Base-by-base conservation (phyloP, 2,329 filamentous ascomycete genomes). In the Metarhizium rileyi region DNA sequence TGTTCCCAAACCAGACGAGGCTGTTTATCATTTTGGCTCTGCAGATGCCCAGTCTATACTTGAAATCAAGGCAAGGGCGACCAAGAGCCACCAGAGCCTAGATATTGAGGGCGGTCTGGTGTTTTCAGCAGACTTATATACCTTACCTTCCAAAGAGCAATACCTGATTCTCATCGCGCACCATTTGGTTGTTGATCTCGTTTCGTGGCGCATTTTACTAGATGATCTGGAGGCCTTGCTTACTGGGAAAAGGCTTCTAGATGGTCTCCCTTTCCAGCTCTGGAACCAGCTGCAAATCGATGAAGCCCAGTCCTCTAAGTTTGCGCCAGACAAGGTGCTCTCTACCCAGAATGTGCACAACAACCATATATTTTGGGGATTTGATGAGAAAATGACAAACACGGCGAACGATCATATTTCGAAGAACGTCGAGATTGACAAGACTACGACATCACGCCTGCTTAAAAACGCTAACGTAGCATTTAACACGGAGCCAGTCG, bases 151-250 rank as follows among this genome's bases (percentile, higher is more conserved):
- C 1, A 47, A 49, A 5, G 23, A 55, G 12, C 63, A 65, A 28
- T 42, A 57, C 2, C 38, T 68, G 0, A 67, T 62, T 4, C 45
- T 71, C 7, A 56, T 61, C 5, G 63, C 59, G 2, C 67, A 70
- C 12, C 68, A 70, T 50, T 56, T 70, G 0, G 61, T 68, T 2
- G 63, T 74, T n/a, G 71, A 74, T 47, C 56, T 74, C 6, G 69
- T 74, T 1, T 71, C 70, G 0, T 75, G 72, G 72, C 61, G 69
- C 5, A 61, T 71, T 5, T 58, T 75, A 3, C 55, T 73, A 0
- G 65, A 69, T 28, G 70, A 75, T 44, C 58, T 75, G 0, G 70
- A 74, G 50, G 59, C 62, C 4, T 51, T 68, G 0, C 55, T 74
- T 6, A 56, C 64, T 8, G 30, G 49, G 5, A 46, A 14, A 52